Evolutionary conservation across 805 yeast genomes (phyloP), one percentile per base, ranked within the genome.

Genomic region (Phaffomyces thermotolerans): DNA sequence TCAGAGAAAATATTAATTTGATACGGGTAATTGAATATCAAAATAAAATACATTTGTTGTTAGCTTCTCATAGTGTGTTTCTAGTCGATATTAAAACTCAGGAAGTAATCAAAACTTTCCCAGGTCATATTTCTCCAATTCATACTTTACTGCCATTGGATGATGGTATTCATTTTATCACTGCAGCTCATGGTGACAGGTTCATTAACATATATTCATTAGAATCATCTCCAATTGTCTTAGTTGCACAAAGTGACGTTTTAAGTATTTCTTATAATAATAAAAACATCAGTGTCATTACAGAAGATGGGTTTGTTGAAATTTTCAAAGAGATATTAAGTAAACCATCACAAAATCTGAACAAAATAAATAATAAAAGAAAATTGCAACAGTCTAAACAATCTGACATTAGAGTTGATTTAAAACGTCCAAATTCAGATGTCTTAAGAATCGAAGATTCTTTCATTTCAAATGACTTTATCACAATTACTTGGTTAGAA

Each of bases 161-260:
- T 8, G 36, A 60, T 20, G 64, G 73, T 38, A 66, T 65, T 37
- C 37, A 44, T 3, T 78, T 88, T 52, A 61, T 85, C 36, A 81
- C 93, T 1, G 74, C 83, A 41, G 95, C 96, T 2, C 68, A 68
- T 31, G 81, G 81, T 47, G 98, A 90, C 61, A 74, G 97, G 52
- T 88, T 86, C 60, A 72, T 89, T 51, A 87, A 87, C 59, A 67
- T 84, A 32, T 81, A 83, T 57, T 73, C 82, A 10, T 43, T 78
- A 3, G 63, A 68, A 4, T 40, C 40, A 2, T 43, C 59, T 4
- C 58, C 67, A n/a, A 68, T 81, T 3, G 84, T 89, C 3, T 73
- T 87, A 44, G 89, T 84, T 14, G 71, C 90, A 4, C 84, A 82
- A 49, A 69, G 87, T 14, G 75, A 84, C 40, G 78, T 86, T 13